Base-by-base conservation (phyloP, 2,329 filamentous ascomycete genomes). In the Penicillium rolfsii region DNA sequence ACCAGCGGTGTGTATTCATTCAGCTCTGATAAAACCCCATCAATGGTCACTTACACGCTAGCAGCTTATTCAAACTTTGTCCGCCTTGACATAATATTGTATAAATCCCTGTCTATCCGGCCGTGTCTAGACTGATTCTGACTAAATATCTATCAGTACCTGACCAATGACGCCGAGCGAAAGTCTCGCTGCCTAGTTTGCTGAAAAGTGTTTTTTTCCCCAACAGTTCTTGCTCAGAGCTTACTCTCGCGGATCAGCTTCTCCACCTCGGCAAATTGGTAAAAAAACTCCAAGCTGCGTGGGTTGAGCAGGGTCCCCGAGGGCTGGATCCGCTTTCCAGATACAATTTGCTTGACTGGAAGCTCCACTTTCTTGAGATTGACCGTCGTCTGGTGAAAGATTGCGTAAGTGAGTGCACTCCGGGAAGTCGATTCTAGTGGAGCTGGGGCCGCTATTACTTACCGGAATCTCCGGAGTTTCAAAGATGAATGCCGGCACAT, bases 291-390 rank as follows among this genome's bases (percentile, higher is more conserved):
- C 61, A 95, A 76, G 65, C 89, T 90, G 69, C 88, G 77, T 0
- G 91, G 91, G 70, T 96, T 95, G 55, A 89, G 77, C 70, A 95
- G 76, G 1, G 91, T 94, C 1, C 90, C 90, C 56, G 88, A 91
- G 0, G 90, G 85, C 76, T 89, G 91, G 73, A 95, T 85, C 14
- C 77, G 84, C 66, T 87, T 86, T 0, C 91, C 91, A 0, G 85
- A 91, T 1, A 95, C 87, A 65, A 95, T 95, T 71, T 91, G 89
- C 79, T 95, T 95, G 41, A 95, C 89, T 0, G 91, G 90, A 54
- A 95, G 70, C 74, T 95, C 91, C 5, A 95, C 91, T 76, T 95
- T 94, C 75, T 95, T 95, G 55, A 91, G 77, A 72, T 94, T 95
- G 63, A 95, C 87, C 0, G 91, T 95, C 0, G 87, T 90, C 87